These are phyloP conservation scores for Rhizopogon vulgaris DNA, from an alignment of 768 basidiomycete genomes.

Conservation along the genomic window DNA sequence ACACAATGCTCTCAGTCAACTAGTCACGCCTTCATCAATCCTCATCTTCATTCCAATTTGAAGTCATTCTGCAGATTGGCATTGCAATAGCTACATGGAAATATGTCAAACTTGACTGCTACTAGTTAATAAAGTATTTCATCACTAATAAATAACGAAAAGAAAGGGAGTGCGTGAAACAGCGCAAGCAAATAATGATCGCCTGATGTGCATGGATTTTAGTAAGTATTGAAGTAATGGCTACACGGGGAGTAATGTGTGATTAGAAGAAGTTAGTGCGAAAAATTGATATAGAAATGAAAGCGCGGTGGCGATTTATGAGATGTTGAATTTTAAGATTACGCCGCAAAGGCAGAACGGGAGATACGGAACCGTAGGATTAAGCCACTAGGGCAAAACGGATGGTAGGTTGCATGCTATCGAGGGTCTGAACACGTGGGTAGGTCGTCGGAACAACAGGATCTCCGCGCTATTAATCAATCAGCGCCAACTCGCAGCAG, in stretches of 20 bases:
- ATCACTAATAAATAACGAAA: background rate
- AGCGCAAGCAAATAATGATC: too few relatives aligned
- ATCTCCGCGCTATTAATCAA: conserved; percentile 10
- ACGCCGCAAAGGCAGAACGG: too few relatives aligned
- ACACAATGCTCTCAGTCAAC: too few relatives aligned
- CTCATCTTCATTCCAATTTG: too few relatives aligned
- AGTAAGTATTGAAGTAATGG: too few relatives aligned
- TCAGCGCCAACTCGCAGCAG: background rate
- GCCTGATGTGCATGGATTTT: too few relatives aligned
- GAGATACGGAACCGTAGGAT: background rate
- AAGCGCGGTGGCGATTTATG: background rate
- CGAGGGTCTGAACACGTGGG: conserved; percentile 11
- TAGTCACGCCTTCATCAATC: too few relatives aligned
- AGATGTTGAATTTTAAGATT: background rate
- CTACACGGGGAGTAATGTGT: background rate
- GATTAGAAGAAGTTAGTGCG: background rate
- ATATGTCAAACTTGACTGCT: conserved; percentile 1
- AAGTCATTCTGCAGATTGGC: too few relatives aligned
- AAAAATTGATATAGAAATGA: background rate
- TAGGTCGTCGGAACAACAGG: conserved; percentile 13
- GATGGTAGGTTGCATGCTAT: conserved; percentile 5
- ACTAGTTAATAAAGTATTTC: background rate
- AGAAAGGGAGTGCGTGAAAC: background rate
- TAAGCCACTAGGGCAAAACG: conserved; percentile 1
- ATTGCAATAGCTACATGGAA: too few relatives aligned